Base-by-base conservation (phyloP, 2,329 filamentous ascomycete genomes). In the Cytospora schulzeri region DNA sequence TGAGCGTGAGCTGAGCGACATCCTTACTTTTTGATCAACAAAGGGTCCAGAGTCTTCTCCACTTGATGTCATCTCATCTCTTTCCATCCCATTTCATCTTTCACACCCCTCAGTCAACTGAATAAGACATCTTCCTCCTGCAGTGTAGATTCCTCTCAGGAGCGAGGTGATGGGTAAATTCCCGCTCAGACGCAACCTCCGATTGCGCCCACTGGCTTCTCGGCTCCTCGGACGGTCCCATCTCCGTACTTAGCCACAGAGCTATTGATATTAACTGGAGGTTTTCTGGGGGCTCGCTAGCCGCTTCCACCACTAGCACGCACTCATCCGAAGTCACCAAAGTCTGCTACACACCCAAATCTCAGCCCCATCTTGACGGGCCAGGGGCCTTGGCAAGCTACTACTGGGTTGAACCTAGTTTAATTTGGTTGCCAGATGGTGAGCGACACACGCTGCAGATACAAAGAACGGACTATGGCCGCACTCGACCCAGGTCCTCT, bases 391-490 rank as follows among this genome's bases (percentile, higher is more conserved):
- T 48, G 54, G 35, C 41, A 24, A 57, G 29, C 38, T 14, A 17
- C 19, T 56, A 65, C 65, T 48, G 54, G 65, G 65, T 55, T 50
- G 24, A 66, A 62, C 65, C 65, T 53, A 38, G 65, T 54, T 55
- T n/a, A 11, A 22, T 51, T 26, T 35, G 4, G 48, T n/a, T 31
- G 60, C 29, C 12, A 45, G 48, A 52, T 41, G 59, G 57, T 56
- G 52, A 57, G 52, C 60, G 51, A 29, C 19, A 22, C 45, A 9
- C 50, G 26, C 51, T 33, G 57, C 52, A 33, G 22, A 62, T 64
- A 66, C 62, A 66, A 56, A 64, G 26, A 15, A 58, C 38, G 17
- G 38, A 62, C 4, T 29, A 58, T 51, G 48, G 50, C 45, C 65
- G 48, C 57, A 35, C 54, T 64, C 28, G 64, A 57, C 51, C 31